phyloP scores from a whole-genome alignment of 148 eudicot species.

The Amaranthus hypochondriacus region DNA sequence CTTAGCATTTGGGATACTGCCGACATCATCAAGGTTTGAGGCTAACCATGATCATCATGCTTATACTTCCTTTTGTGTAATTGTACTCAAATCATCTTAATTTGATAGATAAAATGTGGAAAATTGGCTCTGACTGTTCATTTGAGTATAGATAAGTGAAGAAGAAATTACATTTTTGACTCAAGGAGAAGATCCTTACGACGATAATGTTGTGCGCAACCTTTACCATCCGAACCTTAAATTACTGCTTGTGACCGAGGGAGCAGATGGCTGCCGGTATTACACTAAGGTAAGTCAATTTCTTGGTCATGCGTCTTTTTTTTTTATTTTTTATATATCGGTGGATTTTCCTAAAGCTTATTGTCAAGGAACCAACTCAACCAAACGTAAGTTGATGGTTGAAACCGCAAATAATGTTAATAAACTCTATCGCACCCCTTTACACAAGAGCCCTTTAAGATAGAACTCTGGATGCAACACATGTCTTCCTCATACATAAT shows the following conservation, averaged over 20 bases:
- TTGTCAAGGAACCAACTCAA: too few relatives aligned
- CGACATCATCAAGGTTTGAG: slow-evolving; percentile 81
- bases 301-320: too few relatives aligned
- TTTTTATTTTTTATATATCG: too few relatives aligned
- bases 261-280: slow-evolving; percentile 81
- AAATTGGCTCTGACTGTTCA: slow-evolving; percentile 19
- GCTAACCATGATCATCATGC: neutral
- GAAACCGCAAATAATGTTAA: too few relatives aligned
- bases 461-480: too few relatives aligned
- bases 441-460: too few relatives aligned
- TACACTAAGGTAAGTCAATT: slow-evolving; percentile 68
- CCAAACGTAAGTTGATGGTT: too few relatives aligned
- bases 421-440: too few relatives aligned
- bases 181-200: slow-evolving; percentile 89
- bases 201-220: slow-evolving; percentile 86
- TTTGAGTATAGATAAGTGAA: slow-evolving; percentile 64
- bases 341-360: too few relatives aligned
- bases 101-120: neutral
- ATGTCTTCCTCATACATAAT: too few relatives aligned
- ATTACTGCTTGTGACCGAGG: slow-evolving; percentile 32
- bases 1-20: slow-evolving; percentile 94
- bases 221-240: slow-evolving; percentile 86
- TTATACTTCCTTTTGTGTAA: neutral
- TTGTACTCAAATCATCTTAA: neutral
- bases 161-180: slow-evolving; percentile 89